phyloP scores from a whole-genome alignment of 768 basidiomycete species.

The Tylopilus subfusipes region DNA sequence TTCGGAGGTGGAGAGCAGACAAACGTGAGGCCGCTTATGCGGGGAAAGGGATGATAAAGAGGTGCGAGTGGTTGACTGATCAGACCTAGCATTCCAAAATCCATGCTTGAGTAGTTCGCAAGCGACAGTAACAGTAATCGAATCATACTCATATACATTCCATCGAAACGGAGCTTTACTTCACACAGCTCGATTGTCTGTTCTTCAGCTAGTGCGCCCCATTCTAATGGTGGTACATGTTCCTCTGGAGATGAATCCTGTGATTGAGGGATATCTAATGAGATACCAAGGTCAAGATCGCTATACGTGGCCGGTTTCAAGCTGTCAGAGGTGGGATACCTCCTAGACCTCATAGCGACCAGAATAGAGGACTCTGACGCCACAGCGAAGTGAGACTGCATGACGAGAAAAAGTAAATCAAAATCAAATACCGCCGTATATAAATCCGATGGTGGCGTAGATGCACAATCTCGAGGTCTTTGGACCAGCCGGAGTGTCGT shows the following conservation, averaged over 20 bases:
- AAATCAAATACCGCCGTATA: slow-evolving; percentile 48
- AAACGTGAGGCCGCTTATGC: slow-evolving; percentile 46
- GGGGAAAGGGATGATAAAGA: slow-evolving; percentile 35
- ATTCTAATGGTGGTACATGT: slow-evolving; percentile 28
- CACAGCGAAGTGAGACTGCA: slow-evolving; percentile 2
- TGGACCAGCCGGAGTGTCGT: slow-evolving; percentile 31
- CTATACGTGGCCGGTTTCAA: slow-evolving; percentile 27
- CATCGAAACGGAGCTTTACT: slow-evolving; percentile 50
- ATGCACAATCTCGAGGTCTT: slow-evolving; percentile 48
- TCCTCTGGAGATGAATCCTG: slow-evolving; percentile 21
- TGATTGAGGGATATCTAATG: slow-evolving; percentile 25
- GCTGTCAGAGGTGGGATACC: slow-evolving; percentile 40
- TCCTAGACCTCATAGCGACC: slow-evolving; percentile 59
- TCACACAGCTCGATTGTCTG: slow-evolving; percentile 58
- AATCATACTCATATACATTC: slow-evolving; percentile 40
- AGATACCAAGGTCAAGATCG: slow-evolving; percentile 41
- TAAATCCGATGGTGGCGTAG: slow-evolving; percentile 56
- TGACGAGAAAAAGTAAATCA: neutral
- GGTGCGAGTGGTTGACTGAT: slow-evolving; percentile 44
- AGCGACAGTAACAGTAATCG: neutral
- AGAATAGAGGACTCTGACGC: slow-evolving; percentile 51
- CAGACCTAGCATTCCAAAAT: slow-evolving; percentile 33
- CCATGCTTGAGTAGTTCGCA: slow-evolving; percentile 1
- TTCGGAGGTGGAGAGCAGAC: slow-evolving; percentile 37
- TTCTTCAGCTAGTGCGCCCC: slow-evolving; percentile 62